These are phyloP conservation scores for Houttuynia cordata DNA, from an alignment of 164 flowering plant species.

Conservation along the genomic window DNA sequence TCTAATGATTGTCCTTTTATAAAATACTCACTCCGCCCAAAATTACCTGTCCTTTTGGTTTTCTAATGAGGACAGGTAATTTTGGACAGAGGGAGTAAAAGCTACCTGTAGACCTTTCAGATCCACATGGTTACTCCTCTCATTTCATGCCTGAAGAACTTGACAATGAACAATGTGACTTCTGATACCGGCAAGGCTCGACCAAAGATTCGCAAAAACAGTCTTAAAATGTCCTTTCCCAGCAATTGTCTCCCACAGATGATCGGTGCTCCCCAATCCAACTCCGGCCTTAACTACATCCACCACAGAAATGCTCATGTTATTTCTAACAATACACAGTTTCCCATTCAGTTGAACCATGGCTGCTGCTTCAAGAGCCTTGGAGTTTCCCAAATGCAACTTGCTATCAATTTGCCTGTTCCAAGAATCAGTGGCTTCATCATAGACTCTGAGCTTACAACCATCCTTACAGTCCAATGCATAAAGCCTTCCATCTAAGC, in stretches of 20 bases:
- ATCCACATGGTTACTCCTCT: too few relatives aligned
- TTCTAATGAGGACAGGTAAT: too few relatives aligned
- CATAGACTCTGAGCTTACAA: constrained; percentile 63
- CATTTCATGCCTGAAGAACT: constrained; percentile 67
- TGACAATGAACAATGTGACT: constrained; percentile 74
- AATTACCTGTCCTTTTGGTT: too few relatives aligned
- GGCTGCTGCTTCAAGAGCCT: constrained; percentile 67
- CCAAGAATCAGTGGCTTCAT: constrained; percentile 54
- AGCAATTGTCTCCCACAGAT: constrained; percentile 64
- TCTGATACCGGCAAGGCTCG: constrained; percentile 56
- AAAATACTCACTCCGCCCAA: too few relatives aligned
- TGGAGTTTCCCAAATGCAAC: constrained; percentile 60
- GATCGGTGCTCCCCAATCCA: constrained; percentile 23
- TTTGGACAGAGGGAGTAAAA: too few relatives aligned
- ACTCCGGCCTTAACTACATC: constrained; percentile 40
- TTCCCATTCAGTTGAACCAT: constrained; percentile 57
- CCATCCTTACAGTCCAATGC: constrained; percentile 86
- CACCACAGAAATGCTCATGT: constrained; percentile 67
- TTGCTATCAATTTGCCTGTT: constrained; percentile 57
- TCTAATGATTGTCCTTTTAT: too few relatives aligned
- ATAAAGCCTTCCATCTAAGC: constrained; percentile 51
- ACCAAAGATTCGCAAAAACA: constrained; percentile 48
- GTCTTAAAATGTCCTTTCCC: constrained; percentile 66
- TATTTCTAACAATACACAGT: constrained; percentile 64
- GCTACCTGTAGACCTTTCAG: too few relatives aligned